A percentile compares a stretch with the other conserved stretches of the same genome.
Conservation (phyloP, 2,329 filamentous ascomycete species). For the Dothistroma pini region DNA sequence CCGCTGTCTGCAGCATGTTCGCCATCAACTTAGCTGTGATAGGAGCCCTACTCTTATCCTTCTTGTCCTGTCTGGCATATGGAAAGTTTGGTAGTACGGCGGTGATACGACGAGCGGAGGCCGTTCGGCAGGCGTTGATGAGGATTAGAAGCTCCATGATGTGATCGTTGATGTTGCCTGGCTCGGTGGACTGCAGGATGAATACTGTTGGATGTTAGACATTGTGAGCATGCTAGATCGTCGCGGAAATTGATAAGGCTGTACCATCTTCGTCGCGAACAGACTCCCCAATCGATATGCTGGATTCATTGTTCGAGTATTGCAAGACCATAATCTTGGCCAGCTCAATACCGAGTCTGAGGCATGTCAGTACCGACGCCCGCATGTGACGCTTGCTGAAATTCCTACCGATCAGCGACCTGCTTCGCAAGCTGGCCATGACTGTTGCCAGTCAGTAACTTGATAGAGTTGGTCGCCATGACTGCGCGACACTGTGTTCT, state of each 20-base stretch:
- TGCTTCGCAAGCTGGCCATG: slow-evolving; percentile 68
- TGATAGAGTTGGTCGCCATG: slow-evolving; percentile 72
- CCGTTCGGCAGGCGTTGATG: slow-evolving; percentile 90
- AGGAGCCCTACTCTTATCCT: slow-evolving; percentile 91
- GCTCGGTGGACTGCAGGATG: slow-evolving; percentile 90
- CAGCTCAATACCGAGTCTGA: slow-evolving; percentile 70
- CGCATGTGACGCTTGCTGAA: slow-evolving; percentile 1
- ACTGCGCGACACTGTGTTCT: slow-evolving; percentile 16
- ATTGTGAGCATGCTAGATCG: background rate
- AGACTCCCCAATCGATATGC: slow-evolving; percentile 91
- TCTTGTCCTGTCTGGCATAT: slow-evolving; percentile 96
- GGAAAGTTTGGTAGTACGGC: slow-evolving; percentile 95
- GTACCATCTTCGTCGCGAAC: slow-evolving; percentile 92
- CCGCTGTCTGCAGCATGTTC: slow-evolving; percentile 94
- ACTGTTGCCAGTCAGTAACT: slow-evolving; percentile 71
- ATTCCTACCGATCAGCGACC: slow-evolving; percentile 61
- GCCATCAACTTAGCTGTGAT: slow-evolving; percentile 95
- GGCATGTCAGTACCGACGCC: slow-evolving; percentile 7
- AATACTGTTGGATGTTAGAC: slow-evolving; percentile 57
- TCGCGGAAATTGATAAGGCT: slow-evolving; percentile 4
- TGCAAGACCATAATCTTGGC: slow-evolving; percentile 77
- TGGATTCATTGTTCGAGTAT: slow-evolving; percentile 83
- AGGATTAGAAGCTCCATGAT: slow-evolving; percentile 98
- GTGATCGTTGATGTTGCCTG: slow-evolving; percentile 95
- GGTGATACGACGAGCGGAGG: slow-evolving; percentile 84